Evolutionary conservation across 805 yeast genomes (phyloP).

Genomic region (Kregervanrija fluxuum): DNA sequence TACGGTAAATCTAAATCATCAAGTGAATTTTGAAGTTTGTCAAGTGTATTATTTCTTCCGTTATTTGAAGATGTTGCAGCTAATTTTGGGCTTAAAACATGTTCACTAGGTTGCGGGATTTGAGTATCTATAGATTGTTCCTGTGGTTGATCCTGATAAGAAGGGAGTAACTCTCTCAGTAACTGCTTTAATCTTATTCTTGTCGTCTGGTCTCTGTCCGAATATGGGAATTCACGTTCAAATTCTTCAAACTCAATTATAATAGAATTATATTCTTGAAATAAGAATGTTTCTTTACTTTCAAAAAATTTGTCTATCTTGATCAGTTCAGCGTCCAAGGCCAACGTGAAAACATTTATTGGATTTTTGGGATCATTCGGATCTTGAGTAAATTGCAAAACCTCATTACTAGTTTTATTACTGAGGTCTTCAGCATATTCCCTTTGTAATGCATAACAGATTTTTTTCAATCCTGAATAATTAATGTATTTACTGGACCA

Average conservation of each 20-base stretch:
- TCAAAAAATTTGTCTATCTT: conserved; percentile 74
- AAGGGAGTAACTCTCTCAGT: conserved; percentile 7
- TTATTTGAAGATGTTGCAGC: no score
- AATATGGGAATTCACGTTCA: conserved; percentile 31
- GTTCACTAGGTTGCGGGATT: no score
- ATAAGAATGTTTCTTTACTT: conserved; percentile 55
- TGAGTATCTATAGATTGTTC: no score
- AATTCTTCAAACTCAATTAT: conserved; percentile 58
- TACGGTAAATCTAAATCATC: background rate
- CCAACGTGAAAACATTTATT: conserved; percentile 52
- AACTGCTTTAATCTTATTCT: conserved; percentile 13
- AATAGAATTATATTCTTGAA: conserved; percentile 46
- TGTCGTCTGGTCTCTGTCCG: conserved; percentile 10
- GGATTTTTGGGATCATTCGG: conserved; percentile 37
- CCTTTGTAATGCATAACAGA: conserved; percentile 76
- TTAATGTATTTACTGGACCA: conserved; percentile 93
- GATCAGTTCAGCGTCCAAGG: conserved; percentile 67
- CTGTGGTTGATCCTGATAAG: no score
- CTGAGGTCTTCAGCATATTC: conserved; percentile 33
- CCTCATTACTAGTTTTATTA: conserved; percentile 17
- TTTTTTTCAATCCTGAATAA: conserved; percentile 79
- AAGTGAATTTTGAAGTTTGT: no score
- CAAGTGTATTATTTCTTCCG: no score
- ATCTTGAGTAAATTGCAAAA: conserved; percentile 23
- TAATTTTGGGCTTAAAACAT: no score